Percentiles rank a stretch among this genome's conserved stretches.
These are phyloP conservation scores for Fraxinus pennsylvanica DNA, from an alignment of 257 asterid species.

Conservation along the genomic window DNA sequence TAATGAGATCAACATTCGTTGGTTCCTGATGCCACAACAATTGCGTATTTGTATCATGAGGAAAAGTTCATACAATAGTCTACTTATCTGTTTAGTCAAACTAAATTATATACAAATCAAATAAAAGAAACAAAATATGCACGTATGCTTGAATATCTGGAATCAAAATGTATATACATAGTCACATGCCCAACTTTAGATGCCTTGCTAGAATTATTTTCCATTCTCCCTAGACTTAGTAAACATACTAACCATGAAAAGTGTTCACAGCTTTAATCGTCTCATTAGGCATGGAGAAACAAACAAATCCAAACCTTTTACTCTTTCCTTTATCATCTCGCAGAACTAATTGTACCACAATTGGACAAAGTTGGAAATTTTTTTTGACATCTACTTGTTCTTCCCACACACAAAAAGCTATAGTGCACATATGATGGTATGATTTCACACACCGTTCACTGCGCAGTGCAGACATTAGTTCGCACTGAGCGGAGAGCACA, in stretches of 20 bases:
- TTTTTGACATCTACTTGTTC: no score
- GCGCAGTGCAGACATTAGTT: no score
- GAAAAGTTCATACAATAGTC: not conserved
- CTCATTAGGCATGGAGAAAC: slow-evolving; percentile 78
- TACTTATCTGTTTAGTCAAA: not conserved
- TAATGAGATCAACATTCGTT: not conserved
- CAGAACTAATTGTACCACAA: slow-evolving; percentile 80
- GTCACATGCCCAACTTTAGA: not conserved
- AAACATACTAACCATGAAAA: slow-evolving; percentile 46
- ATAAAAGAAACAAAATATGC: slow-evolving; percentile 9
- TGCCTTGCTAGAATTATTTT: slow-evolving; percentile 9
- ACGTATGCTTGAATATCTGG: not conserved
- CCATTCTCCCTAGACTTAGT: not conserved
- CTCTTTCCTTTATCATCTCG: slow-evolving; percentile 73
- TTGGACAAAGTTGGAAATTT: no score
- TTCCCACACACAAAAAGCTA: no score
- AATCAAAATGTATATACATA: slow-evolving; percentile 6
- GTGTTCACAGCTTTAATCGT: slow-evolving; percentile 64
- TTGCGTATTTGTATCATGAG: not conserved
- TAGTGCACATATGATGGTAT: no score
- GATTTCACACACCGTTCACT: no score
- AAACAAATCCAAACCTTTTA: slow-evolving; percentile 88
- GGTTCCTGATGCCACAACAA: not conserved
- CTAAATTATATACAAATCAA: not conserved
- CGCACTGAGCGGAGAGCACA: no score